Base-by-base conservation (phyloP, 2,329 filamentous ascomycete genomes). In the Lachnum nothofagi region DNA sequence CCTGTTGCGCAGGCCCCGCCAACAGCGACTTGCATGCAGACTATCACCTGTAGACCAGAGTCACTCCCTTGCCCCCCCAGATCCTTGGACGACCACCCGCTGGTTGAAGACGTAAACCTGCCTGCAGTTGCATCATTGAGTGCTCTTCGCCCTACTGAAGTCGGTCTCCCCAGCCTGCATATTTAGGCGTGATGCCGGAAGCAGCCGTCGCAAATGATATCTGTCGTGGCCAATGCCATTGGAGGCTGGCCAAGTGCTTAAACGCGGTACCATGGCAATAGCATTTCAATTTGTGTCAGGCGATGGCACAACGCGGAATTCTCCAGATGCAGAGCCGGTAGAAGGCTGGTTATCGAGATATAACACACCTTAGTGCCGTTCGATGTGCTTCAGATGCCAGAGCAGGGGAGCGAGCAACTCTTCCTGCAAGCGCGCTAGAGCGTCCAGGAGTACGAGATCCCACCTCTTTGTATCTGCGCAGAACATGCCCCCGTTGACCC, bases 181-280 rank as follows among this genome's bases (percentile, higher is more conserved):
- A 56, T 52, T 56, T 52, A 53, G 48, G 53, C 53, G 38, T 49
- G 48, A 55, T 40, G 45, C 39, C 45, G 48, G 47, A 27, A 52
- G 34, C 34, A 38, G 42, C 44, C 44, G 22, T 39, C 40, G 33
- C 31, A 27, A 24, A 39, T 24, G 44, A 49, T 45, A 43, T 16
- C 38, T 44, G 22, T 19, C 17, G 6, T 19, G 22, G 23, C 16
- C 19, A 1, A 14, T 25, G 45, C 27, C 16, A 35, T 42, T 42
- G 38, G 43, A n/a, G 23, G 20, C 19, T 38, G 23, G 35, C 44
- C 33, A 44, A 48, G 43, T 44, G 50, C 49, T 53, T 38, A 44
- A 48, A 42, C 19, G 35, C 39, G 39, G 49, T 43, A 23, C 53
- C 51, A 39, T 44, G 42, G 40, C 51, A 40, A 47, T 45, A 47